These are phyloP conservation scores for Kurtzmaniella fragi DNA, from an alignment of 805 yeast genomes.

Conservation along the genomic window DNA sequence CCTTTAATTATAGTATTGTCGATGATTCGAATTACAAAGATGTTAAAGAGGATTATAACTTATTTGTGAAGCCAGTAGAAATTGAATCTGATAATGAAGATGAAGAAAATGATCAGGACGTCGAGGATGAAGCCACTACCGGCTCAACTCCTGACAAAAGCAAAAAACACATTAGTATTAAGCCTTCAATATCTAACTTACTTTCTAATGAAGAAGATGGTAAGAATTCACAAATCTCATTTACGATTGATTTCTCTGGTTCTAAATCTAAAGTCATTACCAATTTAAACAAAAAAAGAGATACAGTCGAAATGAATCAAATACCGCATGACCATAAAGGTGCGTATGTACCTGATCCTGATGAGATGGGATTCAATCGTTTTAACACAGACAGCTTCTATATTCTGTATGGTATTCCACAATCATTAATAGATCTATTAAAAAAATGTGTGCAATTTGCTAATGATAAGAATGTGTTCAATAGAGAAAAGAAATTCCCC, in stretches of 20 bases:
- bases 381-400: conserved; percentile 19
- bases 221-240: conserved; percentile 16
- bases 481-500: conserved; percentile 35
- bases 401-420: conserved; percentile 45
- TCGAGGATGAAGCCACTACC: not conserved
- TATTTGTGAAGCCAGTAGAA: conserved; percentile 11
- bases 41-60: conserved; percentile 31
- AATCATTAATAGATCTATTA: conserved; percentile 40
- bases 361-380: conserved; percentile 2
- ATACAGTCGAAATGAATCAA: not conserved
- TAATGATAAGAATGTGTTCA: conserved; percentile 48
- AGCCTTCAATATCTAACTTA: conserved; percentile 20
- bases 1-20: conserved; percentile 40
- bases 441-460: conserved; percentile 43
- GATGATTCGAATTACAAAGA: conserved; percentile 42
- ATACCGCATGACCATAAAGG: too few species aligned
- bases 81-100: conserved; percentile 9
- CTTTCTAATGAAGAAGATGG: conserved; percentile 7
- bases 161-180: conserved; percentile 6
- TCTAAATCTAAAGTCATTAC: conserved; percentile 1
- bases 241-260: conserved; percentile 20
- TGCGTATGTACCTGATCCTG: conserved; percentile 1
- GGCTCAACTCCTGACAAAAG: not conserved
- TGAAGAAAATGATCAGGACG: conserved; percentile 3
- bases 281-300: too few species aligned